These are phyloP conservation scores for Tinospora cordifolia DNA, from an alignment of 164 flowering plant species.

Conservation along the genomic window DNA sequence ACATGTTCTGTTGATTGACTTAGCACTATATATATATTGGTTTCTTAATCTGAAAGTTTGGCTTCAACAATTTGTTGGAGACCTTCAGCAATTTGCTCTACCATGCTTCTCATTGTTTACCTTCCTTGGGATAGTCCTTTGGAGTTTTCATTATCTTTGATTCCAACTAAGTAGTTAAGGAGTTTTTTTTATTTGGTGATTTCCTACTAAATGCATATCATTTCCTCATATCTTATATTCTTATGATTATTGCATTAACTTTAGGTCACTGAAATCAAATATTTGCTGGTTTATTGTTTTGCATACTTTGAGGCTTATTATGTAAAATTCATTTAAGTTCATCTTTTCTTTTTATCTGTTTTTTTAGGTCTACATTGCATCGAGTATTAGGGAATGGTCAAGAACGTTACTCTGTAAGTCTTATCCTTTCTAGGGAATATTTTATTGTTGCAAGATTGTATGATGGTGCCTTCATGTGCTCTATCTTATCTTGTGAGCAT, in stretches of 20 bases:
- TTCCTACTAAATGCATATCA: too few species aligned
- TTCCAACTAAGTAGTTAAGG: too few species aligned
- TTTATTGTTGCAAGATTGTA: background rate
- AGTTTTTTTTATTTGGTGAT: too few species aligned
- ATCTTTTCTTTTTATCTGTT: constrained; percentile 7
- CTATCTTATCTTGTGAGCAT: too few species aligned
- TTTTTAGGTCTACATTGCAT: constrained; percentile 84
- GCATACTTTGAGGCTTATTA: background rate
- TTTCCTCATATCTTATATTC: background rate
- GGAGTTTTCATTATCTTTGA: too few species aligned
- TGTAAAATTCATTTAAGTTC: background rate
- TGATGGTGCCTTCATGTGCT: background rate
- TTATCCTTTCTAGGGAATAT: constrained; percentile 8
- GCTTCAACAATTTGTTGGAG: too few species aligned
- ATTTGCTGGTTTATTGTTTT: background rate
- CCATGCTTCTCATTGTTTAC: too few species aligned
- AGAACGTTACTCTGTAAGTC: constrained; percentile 89
- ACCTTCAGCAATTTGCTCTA: too few species aligned
- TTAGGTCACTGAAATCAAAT: background rate
- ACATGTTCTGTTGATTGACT: too few species aligned
- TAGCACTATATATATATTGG: too few species aligned
- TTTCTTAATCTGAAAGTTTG: too few species aligned
- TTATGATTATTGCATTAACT: background rate
- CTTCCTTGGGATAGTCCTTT: too few species aligned
- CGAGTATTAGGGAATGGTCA: constrained; percentile 74